These are phyloP conservation scores for Skeletonema marinoi DNA, from an alignment of 108 stramenopile genomes.

Conservation along the genomic window DNA sequence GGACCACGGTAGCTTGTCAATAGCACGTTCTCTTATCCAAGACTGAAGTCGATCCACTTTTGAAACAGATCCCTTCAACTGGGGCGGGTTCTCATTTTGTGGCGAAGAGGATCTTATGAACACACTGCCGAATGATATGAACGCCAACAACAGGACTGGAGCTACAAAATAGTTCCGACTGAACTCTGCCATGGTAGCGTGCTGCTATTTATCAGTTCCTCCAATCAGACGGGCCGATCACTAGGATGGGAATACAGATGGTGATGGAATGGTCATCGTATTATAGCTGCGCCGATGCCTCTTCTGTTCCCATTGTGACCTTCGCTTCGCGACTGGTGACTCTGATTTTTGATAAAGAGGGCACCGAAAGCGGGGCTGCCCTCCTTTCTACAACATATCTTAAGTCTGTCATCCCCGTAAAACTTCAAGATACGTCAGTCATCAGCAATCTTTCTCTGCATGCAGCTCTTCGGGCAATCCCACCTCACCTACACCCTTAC, in stretches of 20 bases:
- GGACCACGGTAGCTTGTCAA: constrained; percentile 15
- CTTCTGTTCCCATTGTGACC: no score
- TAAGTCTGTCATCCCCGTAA: neutral
- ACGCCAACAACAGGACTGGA: neutral
- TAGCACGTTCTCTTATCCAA: constrained; percentile 24
- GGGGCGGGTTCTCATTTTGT: neutral
- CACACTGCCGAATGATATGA: neutral
- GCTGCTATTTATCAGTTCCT: neutral
- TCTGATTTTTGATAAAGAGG: neutral
- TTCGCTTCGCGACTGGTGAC: no score
- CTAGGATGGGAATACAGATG: no score
- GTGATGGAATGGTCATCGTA: no score
- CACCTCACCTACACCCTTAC: neutral
- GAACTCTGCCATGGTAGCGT: neutral
- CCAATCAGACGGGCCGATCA: no score
- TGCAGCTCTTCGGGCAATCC: neutral
- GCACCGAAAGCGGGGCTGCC: neutral
- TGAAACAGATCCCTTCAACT: constrained; percentile 12
- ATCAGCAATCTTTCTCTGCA: neutral
- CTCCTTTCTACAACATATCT: neutral
- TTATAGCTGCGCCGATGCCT: no score
- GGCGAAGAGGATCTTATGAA: neutral
- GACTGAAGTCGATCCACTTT: constrained; percentile 22
- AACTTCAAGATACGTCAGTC: constrained; percentile 4
- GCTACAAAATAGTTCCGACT: neutral